Conservation (phyloP, 140 eudicot species). For the Ambrosia hybrid region DNA sequence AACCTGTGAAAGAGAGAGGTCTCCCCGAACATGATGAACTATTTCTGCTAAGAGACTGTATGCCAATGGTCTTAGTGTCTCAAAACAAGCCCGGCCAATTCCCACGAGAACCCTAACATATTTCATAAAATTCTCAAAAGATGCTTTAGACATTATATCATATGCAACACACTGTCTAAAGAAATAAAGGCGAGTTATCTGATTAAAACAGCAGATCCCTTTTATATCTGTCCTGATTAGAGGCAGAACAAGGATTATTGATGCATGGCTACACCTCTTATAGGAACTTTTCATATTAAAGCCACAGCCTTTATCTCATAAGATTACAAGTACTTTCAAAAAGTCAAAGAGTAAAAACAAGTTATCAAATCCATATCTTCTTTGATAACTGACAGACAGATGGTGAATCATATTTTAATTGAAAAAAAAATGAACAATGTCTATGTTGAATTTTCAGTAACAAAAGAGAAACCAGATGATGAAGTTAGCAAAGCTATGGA, state of each 20-base stretch:
- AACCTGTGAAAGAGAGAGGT: conserved; percentile 96
- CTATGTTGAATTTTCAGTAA: conserved; percentile 12
- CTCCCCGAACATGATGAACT: conserved; percentile 96
- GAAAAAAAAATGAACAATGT: background rate
- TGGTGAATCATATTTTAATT: background rate
- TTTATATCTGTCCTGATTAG: conserved; percentile 14
- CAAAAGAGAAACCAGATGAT: background rate
- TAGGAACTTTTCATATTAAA: no score
- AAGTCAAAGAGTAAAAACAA: background rate
- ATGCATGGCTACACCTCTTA: background rate
- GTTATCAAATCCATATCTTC: background rate
- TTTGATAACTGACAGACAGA: background rate
- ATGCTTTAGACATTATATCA: conserved; percentile 20
- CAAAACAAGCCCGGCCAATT: conserved; percentile 98
- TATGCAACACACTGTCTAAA: conserved; percentile 8
- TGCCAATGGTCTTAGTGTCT: conserved; percentile 94
- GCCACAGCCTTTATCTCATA: background rate
- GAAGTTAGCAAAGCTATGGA: conserved; percentile 6
- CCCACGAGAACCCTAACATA: conserved; percentile 91
- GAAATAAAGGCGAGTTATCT: background rate
- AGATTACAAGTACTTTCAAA: background rate
- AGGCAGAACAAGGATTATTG: conserved; percentile 11
- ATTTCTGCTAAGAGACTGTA: conserved; percentile 97
- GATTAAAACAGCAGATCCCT: conserved; percentile 2
- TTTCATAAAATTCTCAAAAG: conserved; percentile 18